Percentiles rank a stretch among this genome's conserved stretches.
These are phyloP conservation scores for Aspergillus sp. DNA, from an alignment of 2,329 filamentous ascomycete species.

Conservation along the genomic window DNA sequence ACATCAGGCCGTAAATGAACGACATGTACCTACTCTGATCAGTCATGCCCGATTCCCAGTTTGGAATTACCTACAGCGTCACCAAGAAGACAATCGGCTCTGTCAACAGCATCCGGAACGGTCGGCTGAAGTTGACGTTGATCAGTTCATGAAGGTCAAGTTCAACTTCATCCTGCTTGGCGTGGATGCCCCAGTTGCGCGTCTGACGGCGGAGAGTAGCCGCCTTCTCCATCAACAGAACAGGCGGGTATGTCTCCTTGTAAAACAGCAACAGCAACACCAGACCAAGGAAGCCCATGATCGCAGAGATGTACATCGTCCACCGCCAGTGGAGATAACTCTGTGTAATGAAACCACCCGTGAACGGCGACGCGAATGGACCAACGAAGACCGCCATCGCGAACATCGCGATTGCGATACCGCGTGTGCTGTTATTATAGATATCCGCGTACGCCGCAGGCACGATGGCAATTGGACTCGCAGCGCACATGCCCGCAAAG, in stretches of 20 bases:
- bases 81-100: constrained; percentile 39
- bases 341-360: constrained; percentile 51
- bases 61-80: constrained; percentile 16
- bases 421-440: constrained; percentile 46
- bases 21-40: constrained; percentile 16
- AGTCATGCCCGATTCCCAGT: background rate
- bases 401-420: constrained; percentile 48
- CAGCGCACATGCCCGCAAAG: constrained; percentile 47
- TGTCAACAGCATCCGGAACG: constrained; percentile 39
- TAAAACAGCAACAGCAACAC: constrained; percentile 42
- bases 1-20: constrained; percentile 31
- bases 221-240: constrained; percentile 36
- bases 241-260: constrained; percentile 55
- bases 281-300: constrained; percentile 53
- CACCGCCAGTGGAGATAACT: constrained; percentile 51
- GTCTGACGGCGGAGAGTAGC: constrained; percentile 52
- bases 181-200: constrained; percentile 60
- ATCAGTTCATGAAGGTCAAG: constrained; percentile 48
- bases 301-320: constrained; percentile 51
- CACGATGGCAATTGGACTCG: constrained; percentile 44
- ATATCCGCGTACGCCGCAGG: constrained; percentile 48
- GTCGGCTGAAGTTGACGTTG: constrained; percentile 48
- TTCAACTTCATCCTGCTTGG: constrained; percentile 53
- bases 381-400: constrained; percentile 50
- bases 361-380: constrained; percentile 50